phyloP scores from a whole-genome alignment of 2,329 filamentous ascomycete genomes.

The Arthrobotrys sphaeroides region DNA sequence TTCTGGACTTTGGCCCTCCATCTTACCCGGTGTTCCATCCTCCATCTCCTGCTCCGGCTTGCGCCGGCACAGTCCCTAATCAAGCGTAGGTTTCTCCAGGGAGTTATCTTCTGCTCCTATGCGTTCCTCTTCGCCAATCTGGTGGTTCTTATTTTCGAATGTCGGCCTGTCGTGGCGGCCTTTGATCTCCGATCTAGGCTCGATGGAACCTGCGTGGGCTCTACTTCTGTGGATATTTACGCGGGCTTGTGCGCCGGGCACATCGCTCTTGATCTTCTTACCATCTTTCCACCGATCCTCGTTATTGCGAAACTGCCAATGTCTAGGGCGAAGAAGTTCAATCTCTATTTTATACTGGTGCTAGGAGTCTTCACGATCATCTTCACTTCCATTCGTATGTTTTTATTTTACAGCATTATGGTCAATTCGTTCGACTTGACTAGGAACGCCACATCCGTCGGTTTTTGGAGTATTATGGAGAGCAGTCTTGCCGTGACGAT shows the following conservation, averaged over 20 bases:
- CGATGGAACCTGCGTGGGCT: constrained; percentile 47
- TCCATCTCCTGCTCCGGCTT: constrained; percentile 47
- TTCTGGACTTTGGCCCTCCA: constrained; percentile 50
- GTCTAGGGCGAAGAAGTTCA: constrained; percentile 37
- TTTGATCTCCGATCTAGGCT: constrained; percentile 46
- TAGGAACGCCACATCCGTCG: constrained; percentile 34
- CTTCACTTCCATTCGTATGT: constrained; percentile 49
- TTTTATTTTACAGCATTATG: constrained; percentile 46
- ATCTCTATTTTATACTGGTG: constrained; percentile 41
- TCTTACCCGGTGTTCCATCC: constrained; percentile 45
- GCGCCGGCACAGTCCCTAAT: constrained; percentile 27
- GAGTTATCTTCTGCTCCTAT: constrained; percentile 38
- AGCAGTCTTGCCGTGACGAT: constrained; percentile 51
- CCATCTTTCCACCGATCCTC: constrained; percentile 47
- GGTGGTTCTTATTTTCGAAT: constrained; percentile 48
- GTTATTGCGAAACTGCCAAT: constrained; percentile 46
- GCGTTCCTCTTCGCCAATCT: constrained; percentile 39
- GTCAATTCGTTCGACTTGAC: constrained; percentile 43
- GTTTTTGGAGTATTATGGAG: constrained; percentile 53
- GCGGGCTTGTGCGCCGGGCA: constrained; percentile 46
- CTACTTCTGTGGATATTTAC: constrained; percentile 42
- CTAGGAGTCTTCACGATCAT: constrained; percentile 45
- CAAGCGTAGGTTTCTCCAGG: constrained; percentile 43
- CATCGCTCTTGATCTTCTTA: constrained; percentile 45
- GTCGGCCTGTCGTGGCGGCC: constrained; percentile 36